Evolutionary conservation across 768 basidiomycete species (phyloP).

Genomic region (Pleurotus sapidus): DNA sequence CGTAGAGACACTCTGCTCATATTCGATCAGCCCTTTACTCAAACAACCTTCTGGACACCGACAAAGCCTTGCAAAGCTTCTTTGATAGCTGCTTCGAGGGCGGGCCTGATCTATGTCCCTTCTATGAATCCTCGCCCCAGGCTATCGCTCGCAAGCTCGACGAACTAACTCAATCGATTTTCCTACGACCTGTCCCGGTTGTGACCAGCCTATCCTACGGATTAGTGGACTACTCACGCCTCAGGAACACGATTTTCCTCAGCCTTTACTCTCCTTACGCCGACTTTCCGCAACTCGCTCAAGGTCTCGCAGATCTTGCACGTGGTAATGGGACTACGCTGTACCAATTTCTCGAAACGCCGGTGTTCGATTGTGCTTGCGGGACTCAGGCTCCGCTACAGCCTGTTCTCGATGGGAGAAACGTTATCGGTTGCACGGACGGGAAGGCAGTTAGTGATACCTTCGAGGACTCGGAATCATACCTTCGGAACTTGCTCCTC

Average conservation of each 20-base stretch:
- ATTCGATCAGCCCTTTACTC: too few species aligned
- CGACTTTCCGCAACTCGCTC: constrained; percentile 12
- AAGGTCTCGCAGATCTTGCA: constrained; percentile 20
- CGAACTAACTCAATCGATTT: constrained; percentile 12
- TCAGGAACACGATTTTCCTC: constrained; percentile 15
- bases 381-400: background rate
- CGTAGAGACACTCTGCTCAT: background rate
- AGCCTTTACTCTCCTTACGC: constrained; percentile 19
- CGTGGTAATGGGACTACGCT: constrained; percentile 18
- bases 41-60: constrained; percentile 12
- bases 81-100: constrained; percentile 17
- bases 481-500: constrained; percentile 8
- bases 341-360: constrained; percentile 4
- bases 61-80: constrained; percentile 17
- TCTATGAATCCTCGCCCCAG: constrained; percentile 15
- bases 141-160: constrained; percentile 14
- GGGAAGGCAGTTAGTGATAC: constrained; percentile 13
- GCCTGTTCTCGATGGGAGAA: constrained; percentile 7
- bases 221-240: constrained; percentile 17
- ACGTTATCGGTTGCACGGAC: constrained; percentile 17
- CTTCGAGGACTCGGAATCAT: constrained; percentile 10
- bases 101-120: constrained; percentile 17
- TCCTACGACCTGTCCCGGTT: constrained; percentile 16
- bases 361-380: background rate
- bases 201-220: constrained; percentile 13